Conservation (phyloP, 225 moss, liverwort and hornwort species). For the Neckera pumila region DNA sequence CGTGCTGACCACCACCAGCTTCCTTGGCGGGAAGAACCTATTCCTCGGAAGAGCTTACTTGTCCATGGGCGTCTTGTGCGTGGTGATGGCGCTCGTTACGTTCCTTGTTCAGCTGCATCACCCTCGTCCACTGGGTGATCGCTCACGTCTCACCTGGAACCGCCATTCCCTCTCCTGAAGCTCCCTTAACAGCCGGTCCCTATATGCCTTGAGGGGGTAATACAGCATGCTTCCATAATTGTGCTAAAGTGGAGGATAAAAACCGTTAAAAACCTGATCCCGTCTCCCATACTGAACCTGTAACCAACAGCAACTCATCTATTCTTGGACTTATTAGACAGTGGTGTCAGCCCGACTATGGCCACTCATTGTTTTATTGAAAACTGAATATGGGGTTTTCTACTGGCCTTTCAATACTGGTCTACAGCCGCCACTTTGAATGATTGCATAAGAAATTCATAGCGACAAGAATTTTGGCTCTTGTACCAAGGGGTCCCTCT, state of each 20-base stretch:
- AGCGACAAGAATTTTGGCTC: background rate
- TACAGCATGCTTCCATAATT: background rate
- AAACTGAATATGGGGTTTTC: background rate
- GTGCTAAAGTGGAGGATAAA: background rate
- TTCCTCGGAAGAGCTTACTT: constrained; percentile 23
- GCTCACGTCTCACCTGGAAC: constrained; percentile 19
- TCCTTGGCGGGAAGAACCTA: constrained; percentile 31
- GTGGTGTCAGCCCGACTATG: background rate
- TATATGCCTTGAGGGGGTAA: background rate
- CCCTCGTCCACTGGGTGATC: constrained; percentile 1
- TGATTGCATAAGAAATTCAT: background rate
- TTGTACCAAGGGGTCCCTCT: background rate
- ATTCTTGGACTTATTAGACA: background rate
- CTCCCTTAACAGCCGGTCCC: background rate
- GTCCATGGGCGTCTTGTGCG: constrained; percentile 1
- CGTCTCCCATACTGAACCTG: background rate
- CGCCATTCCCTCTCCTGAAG: background rate
- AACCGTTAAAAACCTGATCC: background rate
- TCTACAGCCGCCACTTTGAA: background rate
- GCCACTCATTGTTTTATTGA: background rate
- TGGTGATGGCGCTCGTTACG: background rate
- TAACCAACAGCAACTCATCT: background rate
- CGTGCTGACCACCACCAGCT: constrained; percentile 31
- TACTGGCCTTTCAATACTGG: background rate
- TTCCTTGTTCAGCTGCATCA: constrained; percentile 6